Evolutionary conservation across 139 green algal genomes (phyloP).

Genomic region (Marvania coccoides): DNA sequence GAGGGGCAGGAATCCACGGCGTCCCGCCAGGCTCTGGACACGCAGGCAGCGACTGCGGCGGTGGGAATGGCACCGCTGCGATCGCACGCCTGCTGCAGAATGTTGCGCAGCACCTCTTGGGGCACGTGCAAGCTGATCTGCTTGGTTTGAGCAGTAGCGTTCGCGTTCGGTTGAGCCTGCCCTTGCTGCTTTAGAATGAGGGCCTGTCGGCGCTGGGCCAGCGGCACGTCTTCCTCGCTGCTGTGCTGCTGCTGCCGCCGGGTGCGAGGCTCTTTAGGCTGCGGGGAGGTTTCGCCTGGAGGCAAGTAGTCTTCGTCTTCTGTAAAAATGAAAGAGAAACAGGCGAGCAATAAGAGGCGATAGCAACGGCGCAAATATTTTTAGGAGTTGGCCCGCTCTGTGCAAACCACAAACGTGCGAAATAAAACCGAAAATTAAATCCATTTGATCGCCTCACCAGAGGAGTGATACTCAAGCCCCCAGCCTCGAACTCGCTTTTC

Average conservation of each 20-base stretch:
- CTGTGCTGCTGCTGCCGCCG: background rate
- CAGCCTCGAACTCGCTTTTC: no score
- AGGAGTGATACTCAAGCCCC: background rate
- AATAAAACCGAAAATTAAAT: background rate
- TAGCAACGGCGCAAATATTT: background rate
- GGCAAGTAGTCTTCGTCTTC: constrained; percentile 21
- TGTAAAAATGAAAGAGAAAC: background rate
- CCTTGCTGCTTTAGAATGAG: background rate
- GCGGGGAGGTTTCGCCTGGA: background rate
- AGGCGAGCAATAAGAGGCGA: background rate
- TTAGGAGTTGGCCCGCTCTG: background rate
- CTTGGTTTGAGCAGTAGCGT: background rate
- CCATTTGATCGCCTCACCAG: background rate
- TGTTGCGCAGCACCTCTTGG: constrained; percentile 1
- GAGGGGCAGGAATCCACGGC: constrained; percentile 1
- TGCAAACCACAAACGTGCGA: background rate
- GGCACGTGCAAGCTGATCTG: background rate
- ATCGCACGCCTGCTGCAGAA: background rate
- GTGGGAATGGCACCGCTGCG: constrained; percentile 11
- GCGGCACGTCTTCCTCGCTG: constrained; percentile 6
- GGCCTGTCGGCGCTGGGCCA: background rate
- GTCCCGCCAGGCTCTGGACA: constrained; percentile 3
- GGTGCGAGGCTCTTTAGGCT: background rate
- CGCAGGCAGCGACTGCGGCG: constrained; percentile 2
- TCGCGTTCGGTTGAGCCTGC: background rate